These are phyloP conservation scores for Symbiodinium natans DNA, from an alignment of 73 alveolate genomes.

Conservation along the genomic window DNA sequence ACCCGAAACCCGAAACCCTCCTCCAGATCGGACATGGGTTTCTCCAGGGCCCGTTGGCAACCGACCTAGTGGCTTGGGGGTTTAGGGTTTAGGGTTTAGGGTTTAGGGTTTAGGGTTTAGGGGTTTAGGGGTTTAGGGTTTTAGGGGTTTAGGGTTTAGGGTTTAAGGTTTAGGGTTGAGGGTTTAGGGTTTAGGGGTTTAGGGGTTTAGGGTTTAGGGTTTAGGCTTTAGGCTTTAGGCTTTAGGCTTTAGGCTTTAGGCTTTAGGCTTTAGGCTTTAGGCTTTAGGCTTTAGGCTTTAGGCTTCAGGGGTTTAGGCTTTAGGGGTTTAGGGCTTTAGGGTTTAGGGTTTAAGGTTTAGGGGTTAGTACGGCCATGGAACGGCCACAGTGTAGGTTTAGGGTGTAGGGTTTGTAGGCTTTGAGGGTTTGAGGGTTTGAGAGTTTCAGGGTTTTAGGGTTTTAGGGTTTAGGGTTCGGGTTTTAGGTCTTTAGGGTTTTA, in stretches of 20 bases:
- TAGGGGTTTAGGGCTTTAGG: not conserved
- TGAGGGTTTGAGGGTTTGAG: too few species aligned
- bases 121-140: not conserved
- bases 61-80: too few species aligned
- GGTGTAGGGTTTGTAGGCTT: too few species aligned
- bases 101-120: not conserved
- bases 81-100: not conserved
- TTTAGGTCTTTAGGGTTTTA: too few species aligned
- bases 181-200: not conserved
- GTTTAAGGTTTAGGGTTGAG: not conserved
- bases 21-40: too few species aligned
- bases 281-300: too few species aligned
- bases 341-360: not conserved
- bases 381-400: too few species aligned
- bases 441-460: too few species aligned
- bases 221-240: not conserved
- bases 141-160: not conserved
- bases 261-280: not conserved
- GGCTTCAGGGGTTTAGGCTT: not conserved
- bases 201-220: not conserved
- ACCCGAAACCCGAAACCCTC: too few species aligned
- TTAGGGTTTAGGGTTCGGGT: too few species aligned
- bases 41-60: too few species aligned
- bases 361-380: too few species aligned
- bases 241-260: not conserved